Evolutionary conservation across 805 yeast species (phyloP).

Genomic region (Priceomyces carsonii): DNA sequence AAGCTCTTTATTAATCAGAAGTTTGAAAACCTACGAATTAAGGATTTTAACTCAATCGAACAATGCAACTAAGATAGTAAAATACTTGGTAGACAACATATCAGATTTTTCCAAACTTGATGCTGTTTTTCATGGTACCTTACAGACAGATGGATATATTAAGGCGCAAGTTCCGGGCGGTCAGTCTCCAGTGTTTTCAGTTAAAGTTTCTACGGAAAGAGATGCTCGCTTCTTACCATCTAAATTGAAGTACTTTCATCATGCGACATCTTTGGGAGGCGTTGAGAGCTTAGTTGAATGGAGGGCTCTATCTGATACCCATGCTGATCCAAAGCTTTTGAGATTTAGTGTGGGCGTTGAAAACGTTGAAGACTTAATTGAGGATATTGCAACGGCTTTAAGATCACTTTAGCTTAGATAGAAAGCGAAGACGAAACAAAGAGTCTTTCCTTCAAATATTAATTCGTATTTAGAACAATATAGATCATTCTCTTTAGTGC

Average conservation of each 20-base stretch:
- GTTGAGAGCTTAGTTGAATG: slow-evolving; percentile 89
- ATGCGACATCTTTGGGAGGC: slow-evolving; percentile 93
- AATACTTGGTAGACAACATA: slow-evolving; percentile 53
- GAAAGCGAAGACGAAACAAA: no score
- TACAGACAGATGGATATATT: slow-evolving; percentile 72
- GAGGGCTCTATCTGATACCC: slow-evolving; percentile 67
- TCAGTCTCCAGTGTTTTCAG: slow-evolving; percentile 70
- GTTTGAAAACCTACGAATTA: slow-evolving; percentile 77
- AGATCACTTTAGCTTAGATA: slow-evolving; percentile 1
- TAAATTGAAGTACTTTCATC: slow-evolving; percentile 69
- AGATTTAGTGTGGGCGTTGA: slow-evolving; percentile 85
- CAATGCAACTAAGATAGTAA: slow-evolving; percentile 62
- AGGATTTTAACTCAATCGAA: slow-evolving; percentile 67
- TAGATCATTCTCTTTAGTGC: no score
- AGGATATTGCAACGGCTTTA: slow-evolving; percentile 67
- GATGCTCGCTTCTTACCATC: slow-evolving; percentile 67
- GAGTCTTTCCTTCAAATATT: no score
- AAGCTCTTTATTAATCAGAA: slow-evolving; percentile 69
- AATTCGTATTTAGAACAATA: no score
- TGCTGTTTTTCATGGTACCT: slow-evolving; percentile 67
- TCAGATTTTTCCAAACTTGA: slow-evolving; percentile 47
- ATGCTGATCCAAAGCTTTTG: slow-evolving; percentile 56
- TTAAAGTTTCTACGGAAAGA: slow-evolving; percentile 50
- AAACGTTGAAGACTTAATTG: slow-evolving; percentile 71
- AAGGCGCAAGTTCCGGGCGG: slow-evolving; percentile 66